Evolutionary conservation across 768 basidiomycete species (phyloP), one percentile per base, ranked within the genome.

Genomic region (Rhodotorula graminis): DNA sequence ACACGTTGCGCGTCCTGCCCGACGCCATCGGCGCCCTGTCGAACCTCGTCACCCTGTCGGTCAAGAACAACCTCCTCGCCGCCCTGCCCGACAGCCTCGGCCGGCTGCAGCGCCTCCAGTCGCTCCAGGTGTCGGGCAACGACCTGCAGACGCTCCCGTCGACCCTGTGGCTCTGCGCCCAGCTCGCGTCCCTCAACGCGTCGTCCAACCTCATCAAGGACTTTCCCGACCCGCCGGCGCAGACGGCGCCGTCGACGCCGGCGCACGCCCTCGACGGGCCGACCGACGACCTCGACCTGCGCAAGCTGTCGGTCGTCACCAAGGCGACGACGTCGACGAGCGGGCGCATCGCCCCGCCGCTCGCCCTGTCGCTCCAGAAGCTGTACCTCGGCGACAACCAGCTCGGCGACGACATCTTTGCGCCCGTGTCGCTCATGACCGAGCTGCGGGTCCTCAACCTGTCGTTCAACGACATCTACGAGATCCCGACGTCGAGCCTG

Each of bases 391-490:
- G 91, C 69, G 93, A 99, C 84, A 99, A 98, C 81, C 84, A 84
- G 44, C 84, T 97, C 29, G 87, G 87, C 18, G 90, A 94, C 77
- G 91, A 94, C 56, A 85, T 86, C 18, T 85, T 96, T 42, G 87
- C 87, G 29, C 86, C 88, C 0, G 81, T 97, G 42, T 89, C 88
- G 77, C 83, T 90, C 53, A 84, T 97, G 77, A 86, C 87, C 70
- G 88, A 90, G 75, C 85, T 99, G 19, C 84, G 83, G 3, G 87
- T 92, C 3, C 86, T 99, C 69, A 98, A 98, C 77, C 84, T 98
- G 29, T 92, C 91, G 40, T 98, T 96, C 84, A 99, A 99, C 81
- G 88, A 92, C 66, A 89, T 99, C 57, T 89, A 89, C 80, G 91
- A 94, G 77, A 85, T 97, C 57, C 93, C 95, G 0, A 81, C 86